Percentiles rank a stretch among this genome's conserved stretches.
Conservation (phyloP, 768 basidiomycete genomes). For the Kwoniella sp. region DNA sequence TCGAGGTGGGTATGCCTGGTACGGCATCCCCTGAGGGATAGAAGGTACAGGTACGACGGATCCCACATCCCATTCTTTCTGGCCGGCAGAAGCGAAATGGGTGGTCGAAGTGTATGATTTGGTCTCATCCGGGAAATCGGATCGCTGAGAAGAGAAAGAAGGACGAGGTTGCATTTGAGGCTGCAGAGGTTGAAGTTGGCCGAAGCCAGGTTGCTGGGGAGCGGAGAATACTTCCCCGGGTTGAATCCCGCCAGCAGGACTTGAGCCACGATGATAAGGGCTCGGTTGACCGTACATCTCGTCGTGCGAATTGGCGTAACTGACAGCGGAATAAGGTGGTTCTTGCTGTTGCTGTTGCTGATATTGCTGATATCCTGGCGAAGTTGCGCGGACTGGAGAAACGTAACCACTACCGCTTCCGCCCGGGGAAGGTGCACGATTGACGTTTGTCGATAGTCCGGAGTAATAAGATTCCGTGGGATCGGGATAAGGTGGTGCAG, state of each 20-base stretch:
- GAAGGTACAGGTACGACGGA: slow-evolving; percentile 31
- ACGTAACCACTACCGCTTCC: background rate
- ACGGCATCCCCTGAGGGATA: background rate
- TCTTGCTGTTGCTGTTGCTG: background rate
- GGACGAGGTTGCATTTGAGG: slow-evolving; percentile 22
- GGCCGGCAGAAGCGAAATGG: slow-evolving; percentile 27
- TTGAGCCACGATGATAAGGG: slow-evolving; percentile 1
- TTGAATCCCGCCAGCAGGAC: slow-evolving; percentile 4
- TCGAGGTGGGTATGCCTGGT: slow-evolving; percentile 29
- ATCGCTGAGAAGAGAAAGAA: slow-evolving; percentile 30
- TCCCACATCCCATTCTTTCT: slow-evolving; percentile 48
- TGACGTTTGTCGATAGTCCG: slow-evolving; percentile 7
- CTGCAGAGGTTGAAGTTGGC: slow-evolving; percentile 9
- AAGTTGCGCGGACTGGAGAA: background rate
- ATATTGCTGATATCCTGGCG: slow-evolving; percentile 1
- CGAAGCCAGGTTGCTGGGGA: background rate
- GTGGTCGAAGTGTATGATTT: slow-evolving; percentile 47
- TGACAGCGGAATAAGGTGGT: slow-evolving; percentile 5
- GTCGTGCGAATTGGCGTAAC: slow-evolving; percentile 13
- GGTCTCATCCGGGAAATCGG: slow-evolving; percentile 37
- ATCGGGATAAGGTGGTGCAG: slow-evolving; percentile 10
- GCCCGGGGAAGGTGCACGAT: slow-evolving; percentile 9
- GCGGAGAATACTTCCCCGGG: slow-evolving; percentile 16
- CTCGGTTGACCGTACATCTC: slow-evolving; percentile 22
- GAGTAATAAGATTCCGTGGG: slow-evolving; percentile 20